Conservation (phyloP, 768 basidiomycete genomes). For the Suillus americanus region DNA sequence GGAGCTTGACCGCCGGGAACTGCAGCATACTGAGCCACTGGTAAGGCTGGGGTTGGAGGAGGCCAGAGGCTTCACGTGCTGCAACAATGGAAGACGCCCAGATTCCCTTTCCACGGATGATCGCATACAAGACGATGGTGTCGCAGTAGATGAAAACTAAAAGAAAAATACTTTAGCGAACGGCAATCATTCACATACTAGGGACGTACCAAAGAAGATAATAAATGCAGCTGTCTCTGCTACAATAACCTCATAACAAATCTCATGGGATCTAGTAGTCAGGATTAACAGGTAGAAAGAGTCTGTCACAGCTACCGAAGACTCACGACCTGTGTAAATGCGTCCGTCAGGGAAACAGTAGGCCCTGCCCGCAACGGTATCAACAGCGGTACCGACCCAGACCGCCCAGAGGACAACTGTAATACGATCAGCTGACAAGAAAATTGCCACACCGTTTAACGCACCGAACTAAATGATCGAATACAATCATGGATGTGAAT, state of each 20-base stretch:
- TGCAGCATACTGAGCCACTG: constrained; percentile 12
- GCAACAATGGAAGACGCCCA: constrained; percentile 26
- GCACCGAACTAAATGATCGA: constrained; percentile 26
- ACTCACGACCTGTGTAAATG: constrained; percentile 12
- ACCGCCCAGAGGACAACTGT: constrained; percentile 23
- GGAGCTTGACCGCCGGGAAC: constrained; percentile 4
- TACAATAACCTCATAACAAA: constrained; percentile 20
- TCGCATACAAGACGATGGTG: constrained; percentile 21
- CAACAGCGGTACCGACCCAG: constrained; percentile 20
- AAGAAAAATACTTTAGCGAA: not conserved
- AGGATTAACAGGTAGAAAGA: not conserved
- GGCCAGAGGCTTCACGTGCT: constrained; percentile 8
- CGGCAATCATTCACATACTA: not conserved
- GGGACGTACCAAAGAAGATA: constrained; percentile 24
- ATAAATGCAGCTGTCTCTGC: constrained; percentile 23
- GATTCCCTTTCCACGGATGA: constrained; percentile 22
- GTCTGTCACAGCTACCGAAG: not conserved
- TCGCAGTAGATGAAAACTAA: constrained; percentile 26
- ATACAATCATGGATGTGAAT: constrained; percentile 24
- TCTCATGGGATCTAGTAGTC: constrained; percentile 9
- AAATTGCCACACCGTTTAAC: not conserved
- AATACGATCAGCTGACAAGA: not conserved
- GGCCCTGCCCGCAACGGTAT: constrained; percentile 9
- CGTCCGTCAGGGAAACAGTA: constrained; percentile 20
- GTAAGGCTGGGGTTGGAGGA: constrained; percentile 1